phyloP scores from a whole-genome alignment of 805 yeast genomes.

The Hanseniaspora vineae region DNA sequence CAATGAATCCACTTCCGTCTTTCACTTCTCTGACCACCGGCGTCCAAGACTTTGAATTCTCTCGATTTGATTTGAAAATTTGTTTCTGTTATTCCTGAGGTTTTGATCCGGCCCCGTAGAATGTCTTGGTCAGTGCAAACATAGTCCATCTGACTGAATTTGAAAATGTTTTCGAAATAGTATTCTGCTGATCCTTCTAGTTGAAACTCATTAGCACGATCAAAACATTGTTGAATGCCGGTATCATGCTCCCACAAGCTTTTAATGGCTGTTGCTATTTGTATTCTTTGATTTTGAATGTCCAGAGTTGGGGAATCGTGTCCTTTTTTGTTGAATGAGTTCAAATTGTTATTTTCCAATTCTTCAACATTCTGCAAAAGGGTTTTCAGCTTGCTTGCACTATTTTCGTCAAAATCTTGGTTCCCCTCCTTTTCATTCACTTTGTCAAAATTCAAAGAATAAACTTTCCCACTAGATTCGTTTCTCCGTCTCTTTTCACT shows the following conservation, averaged over 20 bases:
- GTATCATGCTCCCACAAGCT: constrained; percentile 57
- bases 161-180: constrained; percentile 61
- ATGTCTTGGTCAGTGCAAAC: constrained; percentile 73
- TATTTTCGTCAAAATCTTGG: constrained; percentile 11
- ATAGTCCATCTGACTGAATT: constrained; percentile 53
- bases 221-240: constrained; percentile 50
- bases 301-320: background rate
- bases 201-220: constrained; percentile 64
- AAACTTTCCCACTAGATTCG: constrained; percentile 43
- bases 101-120: constrained; percentile 79
- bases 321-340: background rate
- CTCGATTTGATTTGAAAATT: constrained; percentile 55
- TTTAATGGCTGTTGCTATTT: constrained; percentile 55
- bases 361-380: background rate
- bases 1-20: constrained; percentile 92
- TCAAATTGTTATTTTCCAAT: background rate
- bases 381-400: constrained; percentile 5
- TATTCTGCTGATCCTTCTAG: constrained; percentile 72
- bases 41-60: constrained; percentile 73
- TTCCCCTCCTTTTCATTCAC: constrained; percentile 17
- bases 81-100: constrained; percentile 90
- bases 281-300: constrained; percentile 8
- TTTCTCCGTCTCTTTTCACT: constrained; percentile 37
- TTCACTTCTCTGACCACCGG: constrained; percentile 92
- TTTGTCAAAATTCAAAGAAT: constrained; percentile 10